Percentiles rank a stretch among this genome's conserved stretches.
These are phyloP conservation scores for Solanum megistacrolobum DNA, from an alignment of 257 asterid species.

Conservation along the genomic window DNA sequence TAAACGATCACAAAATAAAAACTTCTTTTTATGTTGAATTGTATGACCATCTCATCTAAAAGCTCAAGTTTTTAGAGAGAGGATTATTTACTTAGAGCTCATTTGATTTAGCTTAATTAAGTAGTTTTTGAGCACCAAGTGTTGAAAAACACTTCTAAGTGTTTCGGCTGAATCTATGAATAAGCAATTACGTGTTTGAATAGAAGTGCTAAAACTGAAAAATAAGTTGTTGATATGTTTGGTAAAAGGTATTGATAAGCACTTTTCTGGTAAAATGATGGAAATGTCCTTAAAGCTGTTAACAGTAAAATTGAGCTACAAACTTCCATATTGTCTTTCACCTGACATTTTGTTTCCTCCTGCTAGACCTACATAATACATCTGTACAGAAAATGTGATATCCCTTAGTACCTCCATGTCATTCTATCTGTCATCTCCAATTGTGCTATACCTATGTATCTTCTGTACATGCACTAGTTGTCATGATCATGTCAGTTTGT, in stretches of 20 bases:
- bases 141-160: background rate
- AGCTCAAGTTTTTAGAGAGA: background rate
- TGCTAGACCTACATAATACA: background rate
- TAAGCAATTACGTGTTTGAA: background rate
- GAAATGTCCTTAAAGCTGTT: background rate
- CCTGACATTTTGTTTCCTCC: background rate
- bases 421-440: background rate
- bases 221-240: background rate
- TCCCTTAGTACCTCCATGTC: background rate
- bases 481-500: background rate
- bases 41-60: background rate
- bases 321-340: background rate
- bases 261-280: background rate
- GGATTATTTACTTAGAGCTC: background rate
- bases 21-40: background rate
- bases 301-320: background rate
- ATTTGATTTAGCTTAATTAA: background rate
- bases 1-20: background rate
- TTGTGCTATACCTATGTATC: background rate
- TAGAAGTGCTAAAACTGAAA: background rate
- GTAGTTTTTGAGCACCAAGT: background rate
- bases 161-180: background rate
- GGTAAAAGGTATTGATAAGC: background rate
- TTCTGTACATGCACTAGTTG: background rate
- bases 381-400: background rate